phyloP scores from a whole-genome alignment of 176 grass and related monocot genomes.

The Pharus latifolius region DNA sequence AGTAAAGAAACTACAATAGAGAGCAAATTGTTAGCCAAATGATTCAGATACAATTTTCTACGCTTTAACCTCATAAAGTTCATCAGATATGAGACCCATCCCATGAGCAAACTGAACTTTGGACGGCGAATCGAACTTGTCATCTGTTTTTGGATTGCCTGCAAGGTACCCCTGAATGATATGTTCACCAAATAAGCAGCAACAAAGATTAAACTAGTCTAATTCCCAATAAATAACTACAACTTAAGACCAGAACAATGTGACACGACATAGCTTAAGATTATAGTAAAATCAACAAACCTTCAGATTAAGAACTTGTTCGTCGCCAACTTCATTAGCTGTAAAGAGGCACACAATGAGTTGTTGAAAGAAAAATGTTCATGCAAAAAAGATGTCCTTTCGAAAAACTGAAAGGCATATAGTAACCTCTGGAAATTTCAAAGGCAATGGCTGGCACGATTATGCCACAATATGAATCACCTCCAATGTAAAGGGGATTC shows the following conservation, averaged over 20 bases:
- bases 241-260: not conserved
- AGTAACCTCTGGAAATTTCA: constrained; percentile 29
- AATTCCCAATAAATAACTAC: not conserved
- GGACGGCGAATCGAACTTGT: constrained; percentile 14
- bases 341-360: not conserved
- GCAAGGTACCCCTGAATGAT: constrained; percentile 48
- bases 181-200: not conserved
- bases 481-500: constrained; percentile 61
- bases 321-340: constrained; percentile 18
- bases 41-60: not conserved
- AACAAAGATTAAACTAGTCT: not conserved
- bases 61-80: constrained; percentile 46
- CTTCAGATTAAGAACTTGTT: constrained; percentile 37
- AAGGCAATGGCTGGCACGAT: constrained; percentile 36
- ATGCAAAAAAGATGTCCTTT: not conserved
- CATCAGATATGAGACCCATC: constrained; percentile 53
- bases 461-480: constrained; percentile 57
- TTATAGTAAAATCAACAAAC: constrained; percentile 4
- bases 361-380: not conserved
- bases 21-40: too few relatives aligned
- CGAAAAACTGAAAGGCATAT: not conserved
- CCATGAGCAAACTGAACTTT: constrained; percentile 50
- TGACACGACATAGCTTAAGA: not conserved
- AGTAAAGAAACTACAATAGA: too few relatives aligned
- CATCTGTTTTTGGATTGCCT: constrained; percentile 53